Base-by-base conservation (phyloP, 495 filamentous ascomycete genomes). In the Neurospora sp. region DNA sequence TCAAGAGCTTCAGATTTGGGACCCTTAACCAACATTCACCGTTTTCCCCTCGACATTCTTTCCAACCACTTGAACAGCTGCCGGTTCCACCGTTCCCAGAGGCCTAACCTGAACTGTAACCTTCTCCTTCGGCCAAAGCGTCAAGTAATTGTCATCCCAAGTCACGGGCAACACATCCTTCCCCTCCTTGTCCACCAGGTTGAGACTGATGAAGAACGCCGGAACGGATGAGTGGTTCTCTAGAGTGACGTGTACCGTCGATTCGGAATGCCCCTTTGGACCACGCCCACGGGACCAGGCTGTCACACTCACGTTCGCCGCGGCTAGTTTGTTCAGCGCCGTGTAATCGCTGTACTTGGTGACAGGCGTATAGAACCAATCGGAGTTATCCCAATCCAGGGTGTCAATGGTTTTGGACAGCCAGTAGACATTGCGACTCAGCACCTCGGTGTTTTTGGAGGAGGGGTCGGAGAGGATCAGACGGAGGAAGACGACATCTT, bases 361-460 rank as follows among this genome's bases (percentile, higher is more conserved):
- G 1, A 90, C 86, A 0, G 88, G 89, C 0, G 89, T 91, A 72
- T 79, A 81, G 74, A 85, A 90, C 88, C 88, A 92, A 1, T 81
- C 85, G 9, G 89, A 88, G 0, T 84, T 79, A 0, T 82, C 81
- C 88, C 89, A 90, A 42, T 88, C 81, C 12, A 91, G 75, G 6
- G 78, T 81, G 72, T 91, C 89, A 0, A 81, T 70, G 3, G 80
- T 77, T 9, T 79, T 78, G 10, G 87, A 75, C 0, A 91, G 74
- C 90, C 90, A 91, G 81, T 91, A 92, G 0, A 90, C 86, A 72
- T 90, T 90, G 1, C 89, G 83, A 73, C 88, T 90, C 1, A 90
- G 73, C 5, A 81, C 72, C 0, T 70, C 62, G 0, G 23, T 62
- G 54, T 66, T 14, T 66, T 35, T 35, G 0, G 78, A 79, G 3